Evolutionary conservation across 2,329 filamentous ascomycete species (phyloP).

Genomic region (Canariomyces notabilis): DNA sequence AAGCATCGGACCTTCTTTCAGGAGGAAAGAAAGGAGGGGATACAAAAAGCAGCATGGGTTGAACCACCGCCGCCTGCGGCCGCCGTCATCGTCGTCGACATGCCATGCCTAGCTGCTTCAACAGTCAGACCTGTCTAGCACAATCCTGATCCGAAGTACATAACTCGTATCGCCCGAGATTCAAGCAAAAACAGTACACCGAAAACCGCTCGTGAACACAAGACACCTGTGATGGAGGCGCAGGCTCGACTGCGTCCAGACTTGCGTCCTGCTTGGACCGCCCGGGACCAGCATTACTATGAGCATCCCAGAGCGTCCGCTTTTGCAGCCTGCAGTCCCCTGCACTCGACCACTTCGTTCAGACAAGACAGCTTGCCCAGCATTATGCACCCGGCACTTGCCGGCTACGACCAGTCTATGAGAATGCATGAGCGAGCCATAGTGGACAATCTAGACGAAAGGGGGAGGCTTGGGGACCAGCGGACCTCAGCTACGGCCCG

Average conservation of each 20-base stretch:
- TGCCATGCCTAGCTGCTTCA: not conserved
- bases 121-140: not conserved
- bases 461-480: conserved; percentile 20
- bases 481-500: conserved; percentile 9
- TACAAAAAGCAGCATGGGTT: conserved; percentile 17
- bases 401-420: conserved; percentile 31
- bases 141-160: not conserved
- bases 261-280: conserved; percentile 35
- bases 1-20: conserved; percentile 16
- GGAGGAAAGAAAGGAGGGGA: conserved; percentile 6
- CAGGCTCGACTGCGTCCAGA: conserved; percentile 29
- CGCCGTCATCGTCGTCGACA: conserved; percentile 4
- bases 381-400: conserved; percentile 31
- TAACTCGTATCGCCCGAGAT: not conserved
- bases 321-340: conserved; percentile 24
- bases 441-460: conserved; percentile 32
- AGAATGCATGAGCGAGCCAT: conserved; percentile 34
- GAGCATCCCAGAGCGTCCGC: conserved; percentile 22
- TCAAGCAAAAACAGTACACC: conserved; percentile 1
- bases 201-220: too few relatives aligned
- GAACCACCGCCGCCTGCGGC: too few relatives aligned
- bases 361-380: conserved; percentile 33
- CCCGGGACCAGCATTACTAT: conserved; percentile 26
- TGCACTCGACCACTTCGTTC: conserved; percentile 28
- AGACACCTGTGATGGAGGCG: conserved; percentile 27